Percentiles rank a stretch among this genome's conserved stretches.
phyloP scores from a whole-genome alignment of 345 rosid genomes.

The Crucihimalaya himalaica region DNA sequence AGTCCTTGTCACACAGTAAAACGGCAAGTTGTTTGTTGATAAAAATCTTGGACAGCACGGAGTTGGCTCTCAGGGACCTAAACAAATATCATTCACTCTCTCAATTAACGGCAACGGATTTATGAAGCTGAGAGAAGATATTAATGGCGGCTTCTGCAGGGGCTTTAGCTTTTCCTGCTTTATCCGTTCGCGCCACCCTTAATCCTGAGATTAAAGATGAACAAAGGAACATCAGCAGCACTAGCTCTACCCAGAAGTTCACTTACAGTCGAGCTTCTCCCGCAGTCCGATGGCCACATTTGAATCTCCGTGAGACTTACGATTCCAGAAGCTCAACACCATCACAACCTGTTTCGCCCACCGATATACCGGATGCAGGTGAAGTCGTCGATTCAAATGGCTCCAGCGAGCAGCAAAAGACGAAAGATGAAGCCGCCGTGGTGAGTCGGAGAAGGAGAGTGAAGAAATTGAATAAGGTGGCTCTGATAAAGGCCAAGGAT shows the following conservation, averaged over 20 bases:
- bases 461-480: constrained; percentile 84
- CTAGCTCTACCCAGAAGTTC: constrained; percentile 44
- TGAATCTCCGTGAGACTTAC: constrained; percentile 51
- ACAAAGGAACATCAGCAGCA: constrained; percentile 23
- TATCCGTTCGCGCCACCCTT: constrained; percentile 33
- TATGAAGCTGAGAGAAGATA: constrained; percentile 28
- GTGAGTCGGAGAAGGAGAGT: constrained; percentile 58
- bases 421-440: constrained; percentile 45
- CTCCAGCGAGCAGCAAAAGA: constrained; percentile 30
- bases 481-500: constrained; percentile 79
- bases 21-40: constrained; percentile 4
- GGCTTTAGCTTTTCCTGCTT: constrained; percentile 31
- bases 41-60: not conserved
- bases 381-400: constrained; percentile 21
- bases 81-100: not conserved
- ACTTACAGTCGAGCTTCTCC: constrained; percentile 89
- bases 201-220: constrained; percentile 25
- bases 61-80: not conserved
- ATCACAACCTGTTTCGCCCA: constrained; percentile 40
- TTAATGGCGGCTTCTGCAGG: constrained; percentile 43
- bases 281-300: constrained; percentile 89
- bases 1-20: not conserved
- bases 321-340: constrained; percentile 42
- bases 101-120: constrained; percentile 24
- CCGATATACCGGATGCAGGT: constrained; percentile 33